Evolutionary conservation across 495 filamentous ascomycete species (phyloP), one percentile per base, ranked within the genome.

Genomic region (Oidiodendron maius): DNA sequence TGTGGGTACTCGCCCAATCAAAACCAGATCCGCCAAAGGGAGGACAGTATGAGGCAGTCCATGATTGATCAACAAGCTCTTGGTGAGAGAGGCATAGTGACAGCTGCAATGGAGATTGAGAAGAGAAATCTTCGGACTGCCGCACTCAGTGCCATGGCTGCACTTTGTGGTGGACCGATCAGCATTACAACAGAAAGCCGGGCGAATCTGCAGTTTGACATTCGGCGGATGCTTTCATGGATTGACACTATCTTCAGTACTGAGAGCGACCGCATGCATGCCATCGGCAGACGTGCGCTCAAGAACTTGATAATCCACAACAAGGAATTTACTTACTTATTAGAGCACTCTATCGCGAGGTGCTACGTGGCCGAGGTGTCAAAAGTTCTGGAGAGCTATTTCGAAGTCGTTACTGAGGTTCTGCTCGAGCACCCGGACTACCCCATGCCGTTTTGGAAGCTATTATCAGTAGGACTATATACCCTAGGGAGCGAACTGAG

Each of bases 1-100:
- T 97, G 94, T 67, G 93, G 94, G 0, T 94, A 93, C 63, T 95
- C 93, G 0, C 89, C 93, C 4, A 95, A 96, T 62, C 90, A 91
- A 59, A 66, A 69, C 25, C 85, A 90, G 48, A 87, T 95, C 28
- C 78, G 81, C 13, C 80, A 86, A 48, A 74, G 89, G 46, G 93
- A 96, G 71, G 86, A 95, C 45, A 84, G 75, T 38, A 94, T 96
- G 87, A 73, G 87, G 50, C 84, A 89, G 56, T 85, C 83, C 17
- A 72, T 89, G 39, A 80, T 93, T 23, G 72, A 81, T 47, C 75
- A 80, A 50, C 74, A 80, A 48, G 64, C 60, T 12, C 65, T 77
- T 12, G 80, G 82, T 8, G 87, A 89, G 55, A 75, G 84, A 55
- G 82, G 82, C 4, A 87, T 81, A 16, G 69, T 87, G 18, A 86